phyloP scores from a whole-genome alignment of 1,139 yeast species.

The Debaryomyces coudertii region DNA sequence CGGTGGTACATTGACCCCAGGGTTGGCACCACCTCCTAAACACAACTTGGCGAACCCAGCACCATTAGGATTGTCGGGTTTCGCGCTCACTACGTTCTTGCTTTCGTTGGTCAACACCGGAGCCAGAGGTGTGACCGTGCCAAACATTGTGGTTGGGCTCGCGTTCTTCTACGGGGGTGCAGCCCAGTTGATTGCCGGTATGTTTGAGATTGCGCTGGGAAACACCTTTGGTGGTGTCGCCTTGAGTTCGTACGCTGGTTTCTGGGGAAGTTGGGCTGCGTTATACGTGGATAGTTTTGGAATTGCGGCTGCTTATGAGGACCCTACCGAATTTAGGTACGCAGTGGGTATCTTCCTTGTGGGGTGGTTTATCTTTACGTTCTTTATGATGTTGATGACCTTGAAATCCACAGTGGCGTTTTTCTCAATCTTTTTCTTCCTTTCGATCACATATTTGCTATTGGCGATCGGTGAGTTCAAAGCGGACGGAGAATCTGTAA shows the following conservation, averaged over 20 bases:
- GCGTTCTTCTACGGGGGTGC: slow-evolving; percentile 89
- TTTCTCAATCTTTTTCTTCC: slow-evolving; percentile 64
- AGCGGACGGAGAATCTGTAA: slow-evolving; percentile 27
- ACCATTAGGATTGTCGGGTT: slow-evolving; percentile 82
- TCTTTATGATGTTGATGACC: slow-evolving; percentile 66
- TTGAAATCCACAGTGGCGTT: slow-evolving; percentile 80
- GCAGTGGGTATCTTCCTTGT: slow-evolving; percentile 76
- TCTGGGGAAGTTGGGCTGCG: slow-evolving; percentile 86
- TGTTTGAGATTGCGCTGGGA: slow-evolving; percentile 76
- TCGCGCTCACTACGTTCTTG: slow-evolving; percentile 84
- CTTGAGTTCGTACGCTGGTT: slow-evolving; percentile 79
- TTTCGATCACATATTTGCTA: slow-evolving; percentile 68
- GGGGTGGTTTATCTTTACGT: slow-evolving; percentile 83
- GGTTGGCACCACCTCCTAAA: slow-evolving; percentile 62
- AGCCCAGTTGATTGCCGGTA: slow-evolving; percentile 72
- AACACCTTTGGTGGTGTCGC: slow-evolving; percentile 94
- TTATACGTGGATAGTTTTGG: slow-evolving; percentile 75
- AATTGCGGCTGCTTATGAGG: slow-evolving; percentile 59
- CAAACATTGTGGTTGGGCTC: slow-evolving; percentile 55
- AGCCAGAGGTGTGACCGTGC: slow-evolving; percentile 38
- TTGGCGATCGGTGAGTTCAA: slow-evolving; percentile 61
- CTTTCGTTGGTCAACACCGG: slow-evolving; percentile 57
- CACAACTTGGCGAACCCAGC: slow-evolving; percentile 86
- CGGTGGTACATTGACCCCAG: slow-evolving; percentile 75
- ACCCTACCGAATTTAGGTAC: slow-evolving; percentile 29